Base-by-base conservation (phyloP, 257 asterid genomes). In the Przewalskia tangutica region DNA sequence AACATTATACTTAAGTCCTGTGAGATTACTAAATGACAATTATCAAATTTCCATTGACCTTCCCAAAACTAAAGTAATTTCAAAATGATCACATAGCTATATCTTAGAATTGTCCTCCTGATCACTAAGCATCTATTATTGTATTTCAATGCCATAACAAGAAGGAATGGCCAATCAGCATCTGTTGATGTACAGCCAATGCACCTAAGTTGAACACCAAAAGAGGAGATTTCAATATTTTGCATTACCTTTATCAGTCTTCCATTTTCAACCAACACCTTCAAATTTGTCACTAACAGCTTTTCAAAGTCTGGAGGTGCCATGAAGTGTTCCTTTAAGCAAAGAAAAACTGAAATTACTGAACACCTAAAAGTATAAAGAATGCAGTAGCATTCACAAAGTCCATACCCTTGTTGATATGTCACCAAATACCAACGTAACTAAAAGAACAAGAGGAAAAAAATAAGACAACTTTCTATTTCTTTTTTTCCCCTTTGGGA, bases 201-300 rank as follows among this genome's bases (percentile, higher is more conserved):
- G 58, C 58, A 53, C 58, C 58, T 53, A 6, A 53, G n/a, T 17
- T 13, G 58, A 4, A 53, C 7, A 32, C 81, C 40, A 54, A 58
- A 17, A 66, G 50, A 0, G 77, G 48, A 32, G 18, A 63, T 81
- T 53, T 53, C 58, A 53, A 12, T 17, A 42, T 9, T 71, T 27
- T 55, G 46, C 62, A 77, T 79, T 86, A 95, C 99, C 99, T 95
- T 93, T 44, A 93, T 80, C 59, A 95, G 59, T 82, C 86, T 89
- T 83, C 97, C 89, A 56, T 84, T 87, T 51, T 92, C 97, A 0
- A 97, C 90, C 88, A 95, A 79, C 80, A 50, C 83, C 89, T 95
- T 93, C 92, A 95, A 83, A 82, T 82, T 90, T 85, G 92, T 81
- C 40, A 88, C 88, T 83, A 95, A 85, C 38, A 64, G 81, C 89